Evolutionary conservation across 2,329 filamentous ascomycete species (phyloP), one percentile per base, ranked within the genome.

Genomic region (Chalaropsis ovoidea): DNA sequence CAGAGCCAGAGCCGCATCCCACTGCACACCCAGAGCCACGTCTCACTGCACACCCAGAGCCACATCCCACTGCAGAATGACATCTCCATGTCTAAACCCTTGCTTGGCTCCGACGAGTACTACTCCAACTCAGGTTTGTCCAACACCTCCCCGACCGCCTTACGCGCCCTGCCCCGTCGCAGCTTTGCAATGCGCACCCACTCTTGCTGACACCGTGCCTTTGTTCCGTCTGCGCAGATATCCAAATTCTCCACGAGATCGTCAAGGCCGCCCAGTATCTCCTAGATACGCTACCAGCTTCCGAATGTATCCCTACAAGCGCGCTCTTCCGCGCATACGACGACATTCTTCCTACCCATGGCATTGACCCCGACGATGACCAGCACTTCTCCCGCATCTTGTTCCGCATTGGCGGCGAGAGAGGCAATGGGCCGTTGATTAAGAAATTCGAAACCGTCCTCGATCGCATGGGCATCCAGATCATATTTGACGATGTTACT

Each of bases 271-370:
- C 89, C 54, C 84, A 92, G 75, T 77, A 82, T 49, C 80, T 88
- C 39, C 79, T 84, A 64, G 77, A 82, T 58, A 75, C 75, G 11
- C 76, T 83, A 1, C 78, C 83, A 0, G 82, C 86, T 66, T 80
- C 81, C 61, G 82, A 87, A 70, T 81, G 82, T 65, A 79, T 88
- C 24, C 86, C 89, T 2, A 90, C 87, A 67, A 85, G 86, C 72
- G 89, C 90, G 10, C 81, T 96, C 19, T 95, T 95, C 75, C 81
- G 82, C 64, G 89, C 90, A 39, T 95, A 95, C 73, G 87, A 94
- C 72, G 80, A 83, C 65, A 80, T 92, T 52, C 81, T 95, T n/a
- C 83, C 82, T 4, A 79, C 84, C 69, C 79, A 88, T 77, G 87
- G 85, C 65, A 78, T 90, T 69, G 81, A 89, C 67, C 81, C 84